phyloP scores from a whole-genome alignment of 1,284 basidiomycete genomes.

The Naganishia sp. region DNA sequence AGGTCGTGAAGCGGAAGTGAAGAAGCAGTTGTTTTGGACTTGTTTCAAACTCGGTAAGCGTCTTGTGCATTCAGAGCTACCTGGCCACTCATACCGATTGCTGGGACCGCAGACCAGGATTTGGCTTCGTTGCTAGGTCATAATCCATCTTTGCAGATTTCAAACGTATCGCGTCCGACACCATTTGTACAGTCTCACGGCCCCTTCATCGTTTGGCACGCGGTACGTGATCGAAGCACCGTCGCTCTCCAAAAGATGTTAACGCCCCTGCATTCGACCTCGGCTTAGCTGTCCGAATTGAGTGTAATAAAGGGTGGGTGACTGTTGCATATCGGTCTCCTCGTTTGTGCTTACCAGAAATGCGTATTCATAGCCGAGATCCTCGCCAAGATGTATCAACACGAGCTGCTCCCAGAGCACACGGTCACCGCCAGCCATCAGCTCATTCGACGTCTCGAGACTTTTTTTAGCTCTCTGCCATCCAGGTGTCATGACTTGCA shows the following conservation, averaged over 20 bases:
- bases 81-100: neutral
- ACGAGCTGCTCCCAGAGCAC: neutral
- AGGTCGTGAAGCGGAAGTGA: neutral
- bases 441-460: neutral
- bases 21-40: constrained; percentile 14
- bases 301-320: constrained; percentile 13
- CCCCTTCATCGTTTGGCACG: neutral
- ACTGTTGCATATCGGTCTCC: neutral
- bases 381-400: neutral
- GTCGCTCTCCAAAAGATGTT: no score
- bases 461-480: constrained; percentile 1
- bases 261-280: no score
- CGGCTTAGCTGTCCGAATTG: constrained; percentile 13
- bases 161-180: constrained; percentile 1
- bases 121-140: constrained; percentile 7
- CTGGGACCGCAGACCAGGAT: neutral
- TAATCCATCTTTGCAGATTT: neutral
- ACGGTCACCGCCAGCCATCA: neutral
- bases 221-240: neutral
- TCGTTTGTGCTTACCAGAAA: neutral
- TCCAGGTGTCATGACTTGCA: neutral
- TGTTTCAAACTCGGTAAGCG: constrained; percentile 16
- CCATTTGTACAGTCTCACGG: neutral
- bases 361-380: constrained; percentile 4
- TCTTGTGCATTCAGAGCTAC: neutral